Evolutionary conservation across 1,284 basidiomycete species (phyloP), one percentile per base, ranked within the genome.

Genomic region (Pseudomicrostroma phylloplanum): DNA sequence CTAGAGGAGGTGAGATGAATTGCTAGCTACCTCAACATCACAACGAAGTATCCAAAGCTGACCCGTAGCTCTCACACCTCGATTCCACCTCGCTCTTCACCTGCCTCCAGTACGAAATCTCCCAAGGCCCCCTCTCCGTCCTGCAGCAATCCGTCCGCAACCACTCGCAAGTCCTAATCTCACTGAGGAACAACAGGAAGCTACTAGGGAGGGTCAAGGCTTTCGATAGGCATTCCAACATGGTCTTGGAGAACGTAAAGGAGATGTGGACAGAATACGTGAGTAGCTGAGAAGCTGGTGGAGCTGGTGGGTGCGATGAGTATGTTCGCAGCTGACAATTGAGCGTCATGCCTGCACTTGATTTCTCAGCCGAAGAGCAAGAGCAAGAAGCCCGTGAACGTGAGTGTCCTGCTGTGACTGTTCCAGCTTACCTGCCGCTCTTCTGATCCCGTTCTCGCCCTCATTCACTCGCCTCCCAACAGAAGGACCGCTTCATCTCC

Each of bases 121-220:
- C 74, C 21, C 73, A 78, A 60, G 93, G 93, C 15, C 93, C 94
- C 30, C 82, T 98, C 73, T 94, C 91, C n/a, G 94, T 99, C 56
- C 84, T 99, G 51, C 96, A 98, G 81, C 92, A 96, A 81, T 91
- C 92, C 42, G 96, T 99, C 68, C 86, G 96, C 81, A 97, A 97
- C 81, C 91, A 96, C 81, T 89, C 92, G 8, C 96, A 98, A 83
- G 90, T 99, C 71, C 86, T 99, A 67, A 94, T 99, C 77, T 93
- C 92, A 30, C 84, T 99, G 64, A 85, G 96, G 74, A 99, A 98
- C 84, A 96, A 98, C 85, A 96, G 96, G 83, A 99, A 99, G 81
- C 83, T 99, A 39, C 85, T 99, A 63, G 96, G 92, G 48, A 86
- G 94, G 63, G 94, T 98, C 64, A 99, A 99, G 81, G 96, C 96